Conservation (phyloP, 805 yeast species). For the Scheffersomyces stipitis region DNA sequence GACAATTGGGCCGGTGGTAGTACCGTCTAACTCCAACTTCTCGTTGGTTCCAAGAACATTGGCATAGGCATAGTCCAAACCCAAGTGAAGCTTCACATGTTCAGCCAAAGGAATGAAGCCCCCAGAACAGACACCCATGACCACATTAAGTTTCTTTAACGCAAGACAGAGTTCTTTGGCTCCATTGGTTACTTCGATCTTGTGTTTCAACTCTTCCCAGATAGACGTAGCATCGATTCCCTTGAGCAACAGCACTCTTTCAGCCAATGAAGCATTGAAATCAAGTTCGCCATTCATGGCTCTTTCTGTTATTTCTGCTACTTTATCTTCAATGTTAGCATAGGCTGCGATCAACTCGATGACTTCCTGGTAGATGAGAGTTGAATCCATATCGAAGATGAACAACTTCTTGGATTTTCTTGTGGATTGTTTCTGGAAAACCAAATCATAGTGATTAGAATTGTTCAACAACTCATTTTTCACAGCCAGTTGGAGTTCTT, state of each 20-base stretch:
- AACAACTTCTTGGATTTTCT: slow-evolving; percentile 53
- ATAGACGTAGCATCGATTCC: slow-evolving; percentile 74
- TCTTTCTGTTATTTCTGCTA: slow-evolving; percentile 81
- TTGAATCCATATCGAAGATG: slow-evolving; percentile 97
- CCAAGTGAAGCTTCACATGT: slow-evolving; percentile 63
- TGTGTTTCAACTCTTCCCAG: slow-evolving; percentile 74
- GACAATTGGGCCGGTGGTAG: slow-evolving; percentile 76
- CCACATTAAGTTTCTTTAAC: slow-evolving; percentile 60
- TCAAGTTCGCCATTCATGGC: slow-evolving; percentile 98
- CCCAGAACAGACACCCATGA: slow-evolving; percentile 87
- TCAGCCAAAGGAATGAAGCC: slow-evolving; percentile 90
- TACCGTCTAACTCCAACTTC: slow-evolving; percentile 65
- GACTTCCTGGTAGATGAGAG: slow-evolving; percentile 93
- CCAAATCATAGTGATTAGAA: slow-evolving; percentile 29
- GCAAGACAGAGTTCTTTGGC: slow-evolving; percentile 68
- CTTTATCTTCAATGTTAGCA: slow-evolving; percentile 87
- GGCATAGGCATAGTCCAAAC: slow-evolving; percentile 87
- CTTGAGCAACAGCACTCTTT: slow-evolving; percentile 74
- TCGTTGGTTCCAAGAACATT: slow-evolving; percentile 53
- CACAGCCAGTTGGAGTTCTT: slow-evolving; percentile 3
- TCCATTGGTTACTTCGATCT: slow-evolving; percentile 80
- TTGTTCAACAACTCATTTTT: slow-evolving; percentile 4
- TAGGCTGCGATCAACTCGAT: slow-evolving; percentile 93
- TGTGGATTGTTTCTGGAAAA: slow-evolving; percentile 24
- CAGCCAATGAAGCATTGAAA: slow-evolving; percentile 74